phyloP scores from a whole-genome alignment of 164 flowering plant genomes.

The Annona cherimola region DNA sequence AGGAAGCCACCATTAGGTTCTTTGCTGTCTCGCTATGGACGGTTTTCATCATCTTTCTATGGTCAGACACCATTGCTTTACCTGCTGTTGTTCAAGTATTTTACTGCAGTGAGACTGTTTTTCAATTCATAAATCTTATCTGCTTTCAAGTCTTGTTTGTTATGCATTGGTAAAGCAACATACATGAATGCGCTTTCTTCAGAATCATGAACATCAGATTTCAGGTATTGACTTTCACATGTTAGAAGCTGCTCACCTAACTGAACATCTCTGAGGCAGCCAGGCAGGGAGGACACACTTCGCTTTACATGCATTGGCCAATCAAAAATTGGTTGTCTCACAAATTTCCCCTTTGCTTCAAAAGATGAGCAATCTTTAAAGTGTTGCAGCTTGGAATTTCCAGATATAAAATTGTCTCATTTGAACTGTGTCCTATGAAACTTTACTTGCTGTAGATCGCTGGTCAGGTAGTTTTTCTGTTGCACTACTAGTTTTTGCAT shows the following conservation, averaged over 20 bases:
- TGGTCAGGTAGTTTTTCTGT: background rate
- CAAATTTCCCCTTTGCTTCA: background rate
- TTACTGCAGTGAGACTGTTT: background rate
- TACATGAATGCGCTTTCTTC: background rate
- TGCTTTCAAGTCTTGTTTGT: too few relatives aligned
- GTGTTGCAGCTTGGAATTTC: background rate
- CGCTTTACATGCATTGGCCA: background rate
- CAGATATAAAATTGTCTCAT: background rate
- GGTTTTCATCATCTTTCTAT: conserved; percentile 45
- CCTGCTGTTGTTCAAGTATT: background rate
- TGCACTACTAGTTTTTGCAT: background rate
- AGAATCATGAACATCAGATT: background rate
- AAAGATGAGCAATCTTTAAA: background rate
- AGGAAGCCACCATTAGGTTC: conserved; percentile 88
- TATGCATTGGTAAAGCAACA: background rate
- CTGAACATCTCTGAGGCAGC: too few relatives aligned
- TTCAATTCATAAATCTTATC: background rate
- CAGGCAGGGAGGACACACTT: background rate
- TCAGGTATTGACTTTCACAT: background rate
- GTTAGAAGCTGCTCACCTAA: background rate
- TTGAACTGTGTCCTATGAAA: background rate
- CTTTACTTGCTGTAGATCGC: background rate
- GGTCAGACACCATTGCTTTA: conserved; percentile 36
- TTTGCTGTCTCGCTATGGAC: conserved; percentile 52
- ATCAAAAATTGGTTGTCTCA: background rate